Evolutionary conservation across 1,139 yeast genomes (phyloP).

Genomic region (Hyphopichia khmerensis): DNA sequence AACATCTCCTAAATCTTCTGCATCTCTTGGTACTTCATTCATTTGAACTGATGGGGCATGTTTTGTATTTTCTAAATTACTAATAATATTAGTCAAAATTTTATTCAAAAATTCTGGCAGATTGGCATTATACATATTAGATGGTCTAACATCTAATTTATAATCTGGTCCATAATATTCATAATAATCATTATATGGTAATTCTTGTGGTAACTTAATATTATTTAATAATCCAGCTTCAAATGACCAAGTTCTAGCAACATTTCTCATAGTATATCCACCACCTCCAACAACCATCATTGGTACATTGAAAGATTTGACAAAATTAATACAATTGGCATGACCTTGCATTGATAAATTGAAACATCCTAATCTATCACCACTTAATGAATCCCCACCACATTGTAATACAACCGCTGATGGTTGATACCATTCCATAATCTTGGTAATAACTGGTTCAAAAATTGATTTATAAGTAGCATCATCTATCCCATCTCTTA

Average conservation of each 20-base stretch:
- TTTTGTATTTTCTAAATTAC: slow-evolving; percentile 81
- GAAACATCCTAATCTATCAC: slow-evolving; percentile 90
- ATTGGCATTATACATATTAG: slow-evolving; percentile 96
- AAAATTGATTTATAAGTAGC: slow-evolving; percentile 81
- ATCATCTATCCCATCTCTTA: slow-evolving; percentile 92
- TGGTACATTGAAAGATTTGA: slow-evolving; percentile 84
- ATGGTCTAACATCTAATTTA: slow-evolving; percentile 87
- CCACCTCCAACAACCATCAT: slow-evolving; percentile 96
- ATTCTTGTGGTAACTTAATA: slow-evolving; percentile 72
- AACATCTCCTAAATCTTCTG: slow-evolving; percentile 79
- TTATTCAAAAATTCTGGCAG: slow-evolving; percentile 90
- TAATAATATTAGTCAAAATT: slow-evolving; percentile 72
- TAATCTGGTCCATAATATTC: slow-evolving; percentile 98
- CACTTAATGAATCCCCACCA: slow-evolving; percentile 92
- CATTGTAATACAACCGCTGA: slow-evolving; percentile 88
- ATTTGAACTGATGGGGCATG: slow-evolving; percentile 96
- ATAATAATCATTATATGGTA: slow-evolving; percentile 94
- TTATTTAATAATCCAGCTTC: slow-evolving; percentile 89
- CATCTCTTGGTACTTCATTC: slow-evolving; percentile 84
- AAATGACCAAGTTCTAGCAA: slow-evolving; percentile 93
- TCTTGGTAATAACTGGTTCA: slow-evolving; percentile 79
- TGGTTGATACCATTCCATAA: slow-evolving; percentile 93
- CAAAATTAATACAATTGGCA: slow-evolving; percentile 90
- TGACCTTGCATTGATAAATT: slow-evolving; percentile 91
- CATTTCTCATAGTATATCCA: slow-evolving; percentile 97